These are phyloP conservation scores for Davidsoniella eucalypti DNA, from an alignment of 2,329 filamentous ascomycete genomes.

Conservation along the genomic window DNA sequence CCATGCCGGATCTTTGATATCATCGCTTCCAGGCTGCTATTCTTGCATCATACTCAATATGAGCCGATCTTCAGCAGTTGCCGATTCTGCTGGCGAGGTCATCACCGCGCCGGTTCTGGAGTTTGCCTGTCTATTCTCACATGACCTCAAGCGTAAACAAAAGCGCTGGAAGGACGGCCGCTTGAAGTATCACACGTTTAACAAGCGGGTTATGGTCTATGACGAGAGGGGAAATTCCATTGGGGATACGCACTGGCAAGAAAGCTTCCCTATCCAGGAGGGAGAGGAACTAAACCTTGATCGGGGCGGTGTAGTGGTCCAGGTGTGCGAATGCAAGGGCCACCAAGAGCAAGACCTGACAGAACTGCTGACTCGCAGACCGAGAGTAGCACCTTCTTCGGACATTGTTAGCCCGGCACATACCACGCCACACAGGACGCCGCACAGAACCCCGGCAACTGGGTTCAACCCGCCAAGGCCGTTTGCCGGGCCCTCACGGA, in stretches of 20 bases:
- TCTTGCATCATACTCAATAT: too few relatives aligned
- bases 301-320: slow-evolving; percentile 56
- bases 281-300: slow-evolving; percentile 74
- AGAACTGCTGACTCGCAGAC: slow-evolving; percentile 51
- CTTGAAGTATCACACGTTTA: slow-evolving; percentile 79
- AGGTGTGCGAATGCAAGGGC: slow-evolving; percentile 63
- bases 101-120: slow-evolving; percentile 63
- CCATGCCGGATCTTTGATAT: too few relatives aligned
- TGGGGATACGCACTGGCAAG: slow-evolving; percentile 70
- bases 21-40: too few relatives aligned
- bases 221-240: slow-evolving; percentile 66
- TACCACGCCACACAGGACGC: background rate
- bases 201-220: slow-evolving; percentile 79
- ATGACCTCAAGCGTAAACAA: slow-evolving; percentile 69
- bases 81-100: slow-evolving; percentile 19
- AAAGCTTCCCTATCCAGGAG: slow-evolving; percentile 50
- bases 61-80: too few relatives aligned
- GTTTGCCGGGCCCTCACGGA: background rate
- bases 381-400: slow-evolving; percentile 13
- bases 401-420: slow-evolving; percentile 12
- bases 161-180: slow-evolving; percentile 91
- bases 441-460: background rate
- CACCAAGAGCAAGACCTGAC: slow-evolving; percentile 62
- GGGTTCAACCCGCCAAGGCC: slow-evolving; percentile 5
- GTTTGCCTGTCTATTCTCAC: slow-evolving; percentile 73